Base-by-base conservation (phyloP, 1,139 yeast species). In the Suhomyces taliae region DNA sequence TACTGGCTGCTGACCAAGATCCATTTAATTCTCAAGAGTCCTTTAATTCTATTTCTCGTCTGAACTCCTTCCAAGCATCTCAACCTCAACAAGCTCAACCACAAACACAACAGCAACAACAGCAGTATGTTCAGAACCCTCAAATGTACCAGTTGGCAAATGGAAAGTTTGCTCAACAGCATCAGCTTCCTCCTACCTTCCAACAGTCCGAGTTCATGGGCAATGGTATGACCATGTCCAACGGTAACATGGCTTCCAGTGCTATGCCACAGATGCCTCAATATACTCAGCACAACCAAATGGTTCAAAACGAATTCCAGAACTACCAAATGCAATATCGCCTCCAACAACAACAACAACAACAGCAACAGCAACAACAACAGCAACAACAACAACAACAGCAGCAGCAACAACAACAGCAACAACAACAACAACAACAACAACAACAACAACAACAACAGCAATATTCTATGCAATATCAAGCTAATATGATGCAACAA, bases 311-410 rank as follows among this genome's bases (percentile, higher is more conserved):
- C 31, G 72, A 69, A 15, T 67, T 59, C 48, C 72, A 64, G 37
- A 60, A 61, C 39, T 67, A 63, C 46, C 74, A 67, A 49, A 47
- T 58, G 49, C 71, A 66, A 48, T 50, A 59, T 42, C 48, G 57
- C 15, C 44, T 52, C 43, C 64, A 55, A 26, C 63, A 56, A 33
- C 60, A 52, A 34, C 58, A 53, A 15, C 58, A 52, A 40, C 55
- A 46, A 19, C 62, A 51, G 31, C 60, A 53, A 32, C 55, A 49
- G 27, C 56, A 46, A 27, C 53, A 49, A 34, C 58, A 53, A 15
- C 58, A 52, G 40, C 55, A 46, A 19, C 62, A 51, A 32, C 60
- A 53, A 32, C 55, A 49, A 31, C 56, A 46, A 27, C 53, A 49
- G 36, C 53, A 48, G 33, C 60, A 19, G 4, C 24, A 19, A 4